phyloP scores from a whole-genome alignment of 352 stramenopile species.

The Pythium rhizo-oryzae region DNA sequence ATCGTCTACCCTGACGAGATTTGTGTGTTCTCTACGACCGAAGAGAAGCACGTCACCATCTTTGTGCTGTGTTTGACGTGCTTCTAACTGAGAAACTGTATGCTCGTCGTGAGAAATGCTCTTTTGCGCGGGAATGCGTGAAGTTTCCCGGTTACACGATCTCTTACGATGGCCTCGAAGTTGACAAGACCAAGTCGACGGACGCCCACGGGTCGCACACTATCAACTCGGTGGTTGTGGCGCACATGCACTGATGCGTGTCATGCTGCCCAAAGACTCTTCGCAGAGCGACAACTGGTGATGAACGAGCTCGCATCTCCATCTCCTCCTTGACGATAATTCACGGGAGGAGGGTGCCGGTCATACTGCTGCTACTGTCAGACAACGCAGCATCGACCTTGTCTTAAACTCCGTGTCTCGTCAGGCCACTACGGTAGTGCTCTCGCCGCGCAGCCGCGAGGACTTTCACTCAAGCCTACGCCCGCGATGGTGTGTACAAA shows the following conservation, averaged over 20 bases:
- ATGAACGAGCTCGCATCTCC: not conserved
- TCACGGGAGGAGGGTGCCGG: not conserved
- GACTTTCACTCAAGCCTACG: not conserved
- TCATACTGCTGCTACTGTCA: not conserved
- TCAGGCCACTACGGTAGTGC: not conserved
- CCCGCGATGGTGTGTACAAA: not conserved
- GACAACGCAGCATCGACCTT: not conserved
- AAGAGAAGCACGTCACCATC: constrained; percentile 34
- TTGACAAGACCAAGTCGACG: too few species aligned
- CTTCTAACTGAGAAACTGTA: too few species aligned
- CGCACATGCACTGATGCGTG: not conserved
- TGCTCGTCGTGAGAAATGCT: too few species aligned
- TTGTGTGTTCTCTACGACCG: constrained; percentile 32
- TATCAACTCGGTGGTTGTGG: not conserved
- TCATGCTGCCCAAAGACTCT: not conserved
- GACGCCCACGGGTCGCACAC: too few species aligned
- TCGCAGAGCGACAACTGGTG: not conserved
- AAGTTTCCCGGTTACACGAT: too few species aligned
- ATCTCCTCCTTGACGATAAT: not conserved
- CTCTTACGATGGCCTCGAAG: too few species aligned
- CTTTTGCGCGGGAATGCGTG: too few species aligned
- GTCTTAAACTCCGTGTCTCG: not conserved
- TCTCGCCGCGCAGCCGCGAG: not conserved
- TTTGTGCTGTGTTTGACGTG: too few species aligned
- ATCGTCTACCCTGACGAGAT: constrained; percentile 42